phyloP scores from a whole-genome alignment of 192 early-diverging fungal genomes.

The Coemansia sp. region DNA sequence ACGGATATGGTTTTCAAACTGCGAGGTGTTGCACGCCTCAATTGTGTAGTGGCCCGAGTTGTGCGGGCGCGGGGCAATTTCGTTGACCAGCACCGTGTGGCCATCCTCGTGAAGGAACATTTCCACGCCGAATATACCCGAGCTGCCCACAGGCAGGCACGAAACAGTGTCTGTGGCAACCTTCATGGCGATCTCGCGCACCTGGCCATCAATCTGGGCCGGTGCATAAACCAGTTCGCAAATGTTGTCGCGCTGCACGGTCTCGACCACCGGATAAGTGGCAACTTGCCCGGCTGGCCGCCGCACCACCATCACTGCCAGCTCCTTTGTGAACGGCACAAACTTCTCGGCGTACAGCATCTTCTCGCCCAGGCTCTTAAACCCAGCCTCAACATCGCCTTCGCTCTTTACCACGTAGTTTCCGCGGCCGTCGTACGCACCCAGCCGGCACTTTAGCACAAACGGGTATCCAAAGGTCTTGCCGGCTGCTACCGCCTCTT shows the following conservation, averaged over 20 bases:
- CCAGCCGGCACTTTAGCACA: constrained; percentile 92
- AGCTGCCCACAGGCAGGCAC: constrained; percentile 67
- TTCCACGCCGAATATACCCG: constrained; percentile 97
- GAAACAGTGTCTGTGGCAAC: constrained; percentile 84
- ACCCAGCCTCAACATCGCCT: constrained; percentile 59
- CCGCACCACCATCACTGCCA: constrained; percentile 98
- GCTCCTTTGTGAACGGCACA: constrained; percentile 88
- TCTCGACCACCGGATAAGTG: constrained; percentile 95
- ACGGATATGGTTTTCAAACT: constrained; percentile 94
- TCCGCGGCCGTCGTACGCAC: constrained; percentile 95
- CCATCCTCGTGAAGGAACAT: constrained; percentile 93
- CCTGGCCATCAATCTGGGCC: constrained; percentile 87
- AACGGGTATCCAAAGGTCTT: constrained; percentile 84
- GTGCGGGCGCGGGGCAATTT: constrained; percentile 98
- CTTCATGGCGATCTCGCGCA: constrained; percentile 66
- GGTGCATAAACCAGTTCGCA: constrained; percentile 96
- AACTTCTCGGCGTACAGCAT: constrained; percentile 94
- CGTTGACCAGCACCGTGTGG: constrained; percentile 81
- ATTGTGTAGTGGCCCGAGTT: constrained; percentile 99
- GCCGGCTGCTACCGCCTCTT: constrained; percentile 53
- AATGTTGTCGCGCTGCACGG: constrained; percentile 94
- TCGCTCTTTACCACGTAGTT: constrained; percentile 84
- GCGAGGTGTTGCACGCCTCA: constrained; percentile 95
- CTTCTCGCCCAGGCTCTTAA: constrained; percentile 44
- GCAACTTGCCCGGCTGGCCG: constrained; percentile 58